Evolutionary conservation across 805 yeast species (phyloP).

Genomic region (Candida sphagnicola): DNA sequence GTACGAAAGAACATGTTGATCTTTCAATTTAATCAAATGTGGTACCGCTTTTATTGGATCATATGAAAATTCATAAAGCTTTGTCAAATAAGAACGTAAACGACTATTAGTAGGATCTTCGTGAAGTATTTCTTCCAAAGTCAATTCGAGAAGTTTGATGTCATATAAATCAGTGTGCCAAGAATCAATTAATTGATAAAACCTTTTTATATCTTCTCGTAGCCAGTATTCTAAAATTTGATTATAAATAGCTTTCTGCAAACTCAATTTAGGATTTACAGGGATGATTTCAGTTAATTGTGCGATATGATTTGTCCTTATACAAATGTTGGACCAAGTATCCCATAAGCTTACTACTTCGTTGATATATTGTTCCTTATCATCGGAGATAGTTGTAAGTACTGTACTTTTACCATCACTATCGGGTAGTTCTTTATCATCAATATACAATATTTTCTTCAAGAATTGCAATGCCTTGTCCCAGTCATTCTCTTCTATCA

Average conservation of each 20-base stretch:
- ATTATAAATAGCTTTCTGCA: slow-evolving; percentile 24
- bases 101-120: slow-evolving; percentile 12
- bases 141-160: slow-evolving; percentile 35
- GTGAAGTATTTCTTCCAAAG: slow-evolving; percentile 46
- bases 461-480: slow-evolving; percentile 50
- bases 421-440: slow-evolving; percentile 19
- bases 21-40: slow-evolving; percentile 56
- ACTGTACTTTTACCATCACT: slow-evolving; percentile 30
- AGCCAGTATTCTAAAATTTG: slow-evolving; percentile 49
- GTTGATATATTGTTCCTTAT: slow-evolving; percentile 15
- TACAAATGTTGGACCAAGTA: slow-evolving; percentile 52
- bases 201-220: slow-evolving; percentile 20
- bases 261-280: slow-evolving; percentile 27
- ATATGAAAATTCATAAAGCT: slow-evolving; percentile 52
- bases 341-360: slow-evolving; percentile 53
- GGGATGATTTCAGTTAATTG: slow-evolving; percentile 59
- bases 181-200: slow-evolving; percentile 38
- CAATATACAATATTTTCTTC: slow-evolving; percentile 14
- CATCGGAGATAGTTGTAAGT: slow-evolving; percentile 15
- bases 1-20: slow-evolving; percentile 51
- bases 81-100: slow-evolving; percentile 44
- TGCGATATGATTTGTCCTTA: slow-evolving; percentile 42
- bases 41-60: slow-evolving; percentile 62
- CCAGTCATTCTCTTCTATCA: slow-evolving; percentile 50
- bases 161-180: slow-evolving; percentile 64